phyloP scores from a whole-genome alignment of 352 stramenopile genomes.

The Pythium scleroteichum region DNA sequence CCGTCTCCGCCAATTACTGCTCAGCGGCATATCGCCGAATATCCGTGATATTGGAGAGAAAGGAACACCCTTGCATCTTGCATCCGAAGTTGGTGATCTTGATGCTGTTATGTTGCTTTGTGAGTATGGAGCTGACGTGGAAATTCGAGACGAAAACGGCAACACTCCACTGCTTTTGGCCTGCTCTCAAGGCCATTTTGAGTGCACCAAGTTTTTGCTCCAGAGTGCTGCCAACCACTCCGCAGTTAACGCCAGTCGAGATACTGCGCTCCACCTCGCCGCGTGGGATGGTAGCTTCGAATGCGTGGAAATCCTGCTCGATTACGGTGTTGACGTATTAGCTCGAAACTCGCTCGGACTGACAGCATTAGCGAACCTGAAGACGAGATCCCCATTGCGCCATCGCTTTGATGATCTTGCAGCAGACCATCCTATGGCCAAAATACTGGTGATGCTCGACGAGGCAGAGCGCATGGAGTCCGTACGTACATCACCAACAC shows the following conservation, averaged over 20 bases:
- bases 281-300: constrained; percentile 63
- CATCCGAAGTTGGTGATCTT: constrained; percentile 63
- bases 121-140: constrained; percentile 65
- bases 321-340: constrained; percentile 60
- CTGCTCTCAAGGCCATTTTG: constrained; percentile 67
- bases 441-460: constrained; percentile 48
- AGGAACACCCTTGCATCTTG: constrained; percentile 69
- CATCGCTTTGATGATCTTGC: constrained; percentile 69
- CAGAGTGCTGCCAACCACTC: constrained; percentile 64
- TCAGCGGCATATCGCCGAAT: constrained; percentile 55
- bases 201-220: constrained; percentile 69
- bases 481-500: constrained; percentile 8
- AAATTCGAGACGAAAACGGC: constrained; percentile 60
- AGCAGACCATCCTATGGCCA: constrained; percentile 49
- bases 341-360: constrained; percentile 48
- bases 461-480: constrained; percentile 31
- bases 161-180: constrained; percentile 71
- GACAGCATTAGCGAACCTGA: constrained; percentile 57
- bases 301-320: constrained; percentile 63
- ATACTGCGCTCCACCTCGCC: constrained; percentile 67
- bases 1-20: constrained; percentile 47
- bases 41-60: constrained; percentile 58
- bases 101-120: constrained; percentile 65
- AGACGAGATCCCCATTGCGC: constrained; percentile 56
- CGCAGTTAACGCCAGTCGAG: constrained; percentile 40